phyloP scores from a whole-genome alignment of 1,284 basidiomycete species.

The Sporisorium graminicola region DNA sequence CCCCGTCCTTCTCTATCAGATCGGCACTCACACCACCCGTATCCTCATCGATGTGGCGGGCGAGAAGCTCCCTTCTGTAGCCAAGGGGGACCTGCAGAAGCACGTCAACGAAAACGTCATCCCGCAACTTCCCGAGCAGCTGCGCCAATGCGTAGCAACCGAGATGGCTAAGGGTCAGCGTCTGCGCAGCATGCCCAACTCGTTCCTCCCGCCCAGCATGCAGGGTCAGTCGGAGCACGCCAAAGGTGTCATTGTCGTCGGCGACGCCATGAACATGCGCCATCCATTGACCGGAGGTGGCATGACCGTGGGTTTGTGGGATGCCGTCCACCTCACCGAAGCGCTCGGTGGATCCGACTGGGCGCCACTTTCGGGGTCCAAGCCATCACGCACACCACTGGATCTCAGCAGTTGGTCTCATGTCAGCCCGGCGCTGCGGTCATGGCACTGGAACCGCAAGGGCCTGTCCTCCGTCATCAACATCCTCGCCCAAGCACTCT shows the following conservation, averaged over 20 bases:
- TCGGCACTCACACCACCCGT: slow-evolving; percentile 81
- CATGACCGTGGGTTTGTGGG: slow-evolving; percentile 69
- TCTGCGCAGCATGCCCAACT: slow-evolving; percentile 90
- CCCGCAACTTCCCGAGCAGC: slow-evolving; percentile 60
- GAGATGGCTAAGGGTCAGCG: slow-evolving; percentile 59
- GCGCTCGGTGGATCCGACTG: slow-evolving; percentile 60
- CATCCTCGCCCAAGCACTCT: slow-evolving; percentile 67
- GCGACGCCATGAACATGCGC: slow-evolving; percentile 99
- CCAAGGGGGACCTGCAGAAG: slow-evolving; percentile 75
- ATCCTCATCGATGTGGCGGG: slow-evolving; percentile 92
- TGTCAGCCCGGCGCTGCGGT: slow-evolving; percentile 53
- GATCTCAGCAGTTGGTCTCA: slow-evolving; percentile 57
- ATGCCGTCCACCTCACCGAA: slow-evolving; percentile 63
- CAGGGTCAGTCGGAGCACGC: slow-evolving; percentile 77
- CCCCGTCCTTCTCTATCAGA: slow-evolving; percentile 89
- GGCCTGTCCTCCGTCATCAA: slow-evolving; percentile 66
- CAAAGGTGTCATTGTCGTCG: slow-evolving; percentile 85
- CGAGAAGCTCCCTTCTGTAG: slow-evolving; percentile 78
- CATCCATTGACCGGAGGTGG: slow-evolving; percentile 92
- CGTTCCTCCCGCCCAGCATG: slow-evolving; percentile 86
- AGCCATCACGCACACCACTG: slow-evolving; percentile 20
- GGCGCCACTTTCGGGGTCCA: slow-evolving; percentile 41
- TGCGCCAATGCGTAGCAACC: slow-evolving; percentile 56
- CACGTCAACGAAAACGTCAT: slow-evolving; percentile 60
- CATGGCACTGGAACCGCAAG: slow-evolving; percentile 68